phyloP scores from a whole-genome alignment of 2,329 filamentous ascomycete genomes.

The Colletotrichum sp. region DNA sequence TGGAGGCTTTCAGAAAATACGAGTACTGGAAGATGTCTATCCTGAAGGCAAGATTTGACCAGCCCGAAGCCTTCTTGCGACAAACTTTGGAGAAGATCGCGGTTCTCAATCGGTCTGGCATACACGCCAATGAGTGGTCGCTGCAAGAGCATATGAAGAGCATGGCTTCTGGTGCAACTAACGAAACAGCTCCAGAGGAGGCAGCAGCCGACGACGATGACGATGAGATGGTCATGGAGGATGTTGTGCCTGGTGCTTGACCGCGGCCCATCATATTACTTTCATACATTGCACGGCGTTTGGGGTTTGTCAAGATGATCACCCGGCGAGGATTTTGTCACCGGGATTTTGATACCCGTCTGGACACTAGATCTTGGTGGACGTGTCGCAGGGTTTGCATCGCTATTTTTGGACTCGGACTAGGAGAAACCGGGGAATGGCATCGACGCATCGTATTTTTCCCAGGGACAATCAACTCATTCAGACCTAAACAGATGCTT shows the following conservation, averaged over 20 bases:
- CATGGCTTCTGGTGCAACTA: slow-evolving; percentile 17
- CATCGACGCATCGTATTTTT: not conserved
- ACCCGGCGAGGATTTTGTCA: not conserved
- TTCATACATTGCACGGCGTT: slow-evolving; percentile 15
- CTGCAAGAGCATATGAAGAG: slow-evolving; percentile 65
- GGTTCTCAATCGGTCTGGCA: slow-evolving; percentile 79
- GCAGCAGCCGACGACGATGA: slow-evolving; percentile 67
- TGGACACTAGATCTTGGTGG: not conserved
- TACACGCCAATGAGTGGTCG: slow-evolving; percentile 86
- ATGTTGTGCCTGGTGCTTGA: slow-evolving; percentile 55
- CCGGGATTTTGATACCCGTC: slow-evolving; percentile 7
- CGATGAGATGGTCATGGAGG: slow-evolving; percentile 78
- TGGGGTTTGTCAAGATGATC: not conserved
- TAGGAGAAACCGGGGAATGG: not conserved
- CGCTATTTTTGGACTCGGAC: not conserved
- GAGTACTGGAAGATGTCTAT: slow-evolving; percentile 72
- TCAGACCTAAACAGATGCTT: not conserved
- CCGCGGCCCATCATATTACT: not conserved
- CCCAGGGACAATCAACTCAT: not conserved
- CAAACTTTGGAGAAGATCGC: slow-evolving; percentile 84
- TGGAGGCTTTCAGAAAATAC: slow-evolving; percentile 82
- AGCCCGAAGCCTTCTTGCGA: slow-evolving; percentile 93
- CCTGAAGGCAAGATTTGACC: slow-evolving; percentile 59
- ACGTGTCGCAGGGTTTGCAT: not conserved
- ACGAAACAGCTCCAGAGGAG: slow-evolving; percentile 51